A percentile compares a stretch with the other conserved stretches of the same genome.
Evolutionary conservation across 768 basidiomycete species (phyloP).

Genomic region (Tulasnella sp.): DNA sequence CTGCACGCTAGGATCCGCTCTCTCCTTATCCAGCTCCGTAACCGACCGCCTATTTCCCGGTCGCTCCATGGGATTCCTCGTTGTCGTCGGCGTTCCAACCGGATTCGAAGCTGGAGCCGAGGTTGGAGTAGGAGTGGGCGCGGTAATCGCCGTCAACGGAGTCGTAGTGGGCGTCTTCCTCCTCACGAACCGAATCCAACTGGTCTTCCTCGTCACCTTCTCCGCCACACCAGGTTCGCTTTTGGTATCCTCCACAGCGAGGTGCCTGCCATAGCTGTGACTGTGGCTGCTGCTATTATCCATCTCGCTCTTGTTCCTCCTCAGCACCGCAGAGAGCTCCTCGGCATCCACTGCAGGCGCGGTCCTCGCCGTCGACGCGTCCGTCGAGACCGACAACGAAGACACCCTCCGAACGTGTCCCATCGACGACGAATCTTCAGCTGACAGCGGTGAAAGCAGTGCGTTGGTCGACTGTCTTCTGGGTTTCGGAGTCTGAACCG

Average conservation of each 20-base stretch:
- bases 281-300: background rate
- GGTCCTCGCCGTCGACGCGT: background rate
- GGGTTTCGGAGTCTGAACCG: background rate
- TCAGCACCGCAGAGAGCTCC: background rate
- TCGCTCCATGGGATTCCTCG: background rate
- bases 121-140: background rate
- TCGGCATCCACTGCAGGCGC: background rate
- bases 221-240: background rate
- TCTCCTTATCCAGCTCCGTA: background rate
- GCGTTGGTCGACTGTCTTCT: background rate
- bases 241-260: background rate
- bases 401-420: background rate
- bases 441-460: slow-evolving; percentile 5
- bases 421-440: too few relatives aligned
- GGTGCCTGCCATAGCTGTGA: background rate
- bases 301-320: background rate
- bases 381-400: slow-evolving; percentile 6
- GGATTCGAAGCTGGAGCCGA: too few relatives aligned
- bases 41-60: background rate
- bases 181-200: slow-evolving; percentile 2
- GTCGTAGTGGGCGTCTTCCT: background rate
- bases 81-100: background rate
- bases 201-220: background rate
- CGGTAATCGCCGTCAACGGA: background rate
- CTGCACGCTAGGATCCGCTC: background rate